Percentiles rank a stretch among this genome's conserved stretches.
phyloP scores from a whole-genome alignment of 768 basidiomycete species.

The Lanmaoa rubissima region DNA sequence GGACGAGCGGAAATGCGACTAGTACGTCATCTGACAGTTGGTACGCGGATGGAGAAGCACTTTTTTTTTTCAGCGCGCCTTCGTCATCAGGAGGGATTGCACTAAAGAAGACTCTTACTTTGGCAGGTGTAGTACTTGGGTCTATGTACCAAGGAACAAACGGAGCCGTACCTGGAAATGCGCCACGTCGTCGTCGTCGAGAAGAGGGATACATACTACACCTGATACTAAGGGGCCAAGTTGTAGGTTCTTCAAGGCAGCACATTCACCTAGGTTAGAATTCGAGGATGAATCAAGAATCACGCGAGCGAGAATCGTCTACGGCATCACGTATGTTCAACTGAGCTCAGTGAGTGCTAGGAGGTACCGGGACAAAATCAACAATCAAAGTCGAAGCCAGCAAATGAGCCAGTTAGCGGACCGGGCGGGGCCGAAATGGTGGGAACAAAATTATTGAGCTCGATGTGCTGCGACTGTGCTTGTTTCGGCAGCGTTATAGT shows the following conservation, averaged over 20 bases:
- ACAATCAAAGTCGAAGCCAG: too few species aligned
- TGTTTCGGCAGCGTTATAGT: too few species aligned
- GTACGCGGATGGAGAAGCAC: slow-evolving; percentile 15
- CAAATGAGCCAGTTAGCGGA: too few species aligned
- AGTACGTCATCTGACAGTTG: slow-evolving; percentile 17
- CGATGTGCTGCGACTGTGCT: too few species aligned
- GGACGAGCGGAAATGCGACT: slow-evolving; percentile 6
- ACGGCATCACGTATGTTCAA: too few species aligned
- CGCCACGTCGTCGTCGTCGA: neutral
- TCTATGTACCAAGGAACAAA: neutral
- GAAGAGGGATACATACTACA: neutral
- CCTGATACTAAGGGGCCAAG: neutral
- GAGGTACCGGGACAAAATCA: too few species aligned
- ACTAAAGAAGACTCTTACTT: slow-evolving; percentile 17
- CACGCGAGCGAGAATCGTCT: too few species aligned
- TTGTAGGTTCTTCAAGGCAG: neutral
- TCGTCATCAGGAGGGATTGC: slow-evolving; percentile 5
- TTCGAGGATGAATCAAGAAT: neutral
- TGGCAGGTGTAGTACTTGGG: slow-evolving; percentile 11
- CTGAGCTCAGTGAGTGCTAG: too few species aligned
- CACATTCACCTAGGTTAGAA: neutral
- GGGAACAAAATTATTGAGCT: too few species aligned
- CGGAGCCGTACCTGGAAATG: neutral
- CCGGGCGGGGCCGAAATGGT: too few species aligned
- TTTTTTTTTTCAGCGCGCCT: neutral